A percentile compares a stretch with the other conserved stretches of the same genome.
These are phyloP conservation scores for Pseudophaeomoniella oleicola DNA, from an alignment of 2,329 filamentous ascomycete species.

Conservation along the genomic window DNA sequence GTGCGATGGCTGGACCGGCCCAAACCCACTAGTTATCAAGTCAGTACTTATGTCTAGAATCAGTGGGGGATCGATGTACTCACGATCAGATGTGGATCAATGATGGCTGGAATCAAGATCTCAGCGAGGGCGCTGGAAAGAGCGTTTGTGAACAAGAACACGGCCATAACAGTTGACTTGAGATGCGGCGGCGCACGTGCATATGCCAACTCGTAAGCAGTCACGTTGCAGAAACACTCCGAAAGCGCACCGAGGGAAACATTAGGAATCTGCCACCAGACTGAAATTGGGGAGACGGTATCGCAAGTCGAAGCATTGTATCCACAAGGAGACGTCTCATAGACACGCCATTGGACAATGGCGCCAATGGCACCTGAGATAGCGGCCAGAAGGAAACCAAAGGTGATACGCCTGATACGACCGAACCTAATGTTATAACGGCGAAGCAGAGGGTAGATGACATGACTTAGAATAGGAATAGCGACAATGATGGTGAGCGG, in stretches of 20 bases:
- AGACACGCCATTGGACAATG: conserved; percentile 30
- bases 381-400: conserved; percentile 35
- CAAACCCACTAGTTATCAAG: conserved; percentile 16
- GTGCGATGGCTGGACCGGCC: conserved; percentile 33
- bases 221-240: conserved; percentile 28
- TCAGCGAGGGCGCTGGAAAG: conserved; percentile 25
- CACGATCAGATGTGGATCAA: conserved; percentile 30
- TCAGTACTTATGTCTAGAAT: not conserved
- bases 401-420: conserved; percentile 34
- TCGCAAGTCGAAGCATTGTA: conserved; percentile 24
- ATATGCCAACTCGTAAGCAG: conserved; percentile 31
- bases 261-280: conserved; percentile 29
- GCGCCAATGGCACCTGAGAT: conserved; percentile 24
- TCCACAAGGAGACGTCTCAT: conserved; percentile 30
- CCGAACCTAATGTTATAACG: conserved; percentile 30
- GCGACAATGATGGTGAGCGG: conserved; percentile 32
- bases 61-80: conserved; percentile 10
- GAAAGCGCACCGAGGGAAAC: conserved; percentile 22
- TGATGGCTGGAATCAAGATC: conserved; percentile 27
- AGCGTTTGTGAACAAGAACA: conserved; percentile 27
- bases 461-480: conserved; percentile 32
- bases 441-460: conserved; percentile 31
- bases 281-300: conserved; percentile 22
- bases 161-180: conserved; percentile 25
- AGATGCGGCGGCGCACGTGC: conserved; percentile 26